Percentiles rank a stretch among this genome's conserved stretches.
phyloP scores from a whole-genome alignment of 2,329 filamentous ascomycete genomes.

The Trichophyton verrucosum region DNA sequence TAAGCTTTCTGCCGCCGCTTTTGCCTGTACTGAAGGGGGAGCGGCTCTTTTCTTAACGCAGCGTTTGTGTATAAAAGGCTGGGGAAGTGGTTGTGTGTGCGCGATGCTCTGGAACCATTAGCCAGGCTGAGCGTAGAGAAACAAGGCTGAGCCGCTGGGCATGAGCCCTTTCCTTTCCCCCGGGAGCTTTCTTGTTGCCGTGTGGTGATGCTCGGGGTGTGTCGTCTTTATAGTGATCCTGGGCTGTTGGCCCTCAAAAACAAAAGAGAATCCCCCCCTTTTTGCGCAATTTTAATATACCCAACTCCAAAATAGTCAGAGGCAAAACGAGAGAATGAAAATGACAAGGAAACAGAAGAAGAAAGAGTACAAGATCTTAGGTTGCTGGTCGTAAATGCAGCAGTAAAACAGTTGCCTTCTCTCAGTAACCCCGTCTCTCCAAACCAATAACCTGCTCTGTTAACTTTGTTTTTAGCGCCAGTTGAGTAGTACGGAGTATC shows the following conservation, averaged over 20 bases:
- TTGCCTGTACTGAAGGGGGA: background rate
- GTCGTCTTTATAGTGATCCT: background rate
- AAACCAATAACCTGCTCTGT: background rate
- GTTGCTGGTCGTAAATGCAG: background rate
- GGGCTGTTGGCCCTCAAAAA: background rate
- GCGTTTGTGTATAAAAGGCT: background rate
- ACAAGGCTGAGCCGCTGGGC: background rate
- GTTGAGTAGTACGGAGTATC: background rate
- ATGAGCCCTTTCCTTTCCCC: background rate
- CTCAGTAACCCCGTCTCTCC: background rate
- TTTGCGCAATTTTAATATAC: background rate
- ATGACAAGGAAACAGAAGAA: background rate
- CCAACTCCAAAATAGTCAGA: background rate
- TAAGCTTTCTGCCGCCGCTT: slow-evolving; percentile 4
- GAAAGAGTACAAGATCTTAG: background rate
- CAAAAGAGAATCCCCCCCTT: background rate
- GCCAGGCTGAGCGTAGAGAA: background rate
- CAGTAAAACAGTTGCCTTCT: background rate
- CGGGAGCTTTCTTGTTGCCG: background rate
- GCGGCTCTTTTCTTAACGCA: background rate
- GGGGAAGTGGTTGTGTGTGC: slow-evolving; percentile 12
- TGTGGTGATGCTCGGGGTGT: background rate
- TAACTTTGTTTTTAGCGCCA: background rate
- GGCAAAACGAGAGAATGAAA: background rate
- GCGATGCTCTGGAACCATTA: background rate